phyloP scores from a whole-genome alignment of 257 asterid species.

The Thymus mandschuricus region DNA sequence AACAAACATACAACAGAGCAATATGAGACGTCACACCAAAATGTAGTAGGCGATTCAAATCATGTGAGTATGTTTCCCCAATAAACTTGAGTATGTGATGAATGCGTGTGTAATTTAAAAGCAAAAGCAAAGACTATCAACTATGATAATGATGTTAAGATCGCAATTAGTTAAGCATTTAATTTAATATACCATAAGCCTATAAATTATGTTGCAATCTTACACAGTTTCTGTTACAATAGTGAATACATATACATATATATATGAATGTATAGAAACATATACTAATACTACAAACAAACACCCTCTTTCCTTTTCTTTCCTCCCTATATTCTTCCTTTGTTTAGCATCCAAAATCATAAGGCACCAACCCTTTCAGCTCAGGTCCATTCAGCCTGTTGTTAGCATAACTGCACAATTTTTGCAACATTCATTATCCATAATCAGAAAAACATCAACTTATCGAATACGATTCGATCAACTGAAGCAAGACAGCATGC shows the following conservation, averaged over 20 bases:
- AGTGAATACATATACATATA: conserved; percentile 1
- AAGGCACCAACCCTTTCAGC: conserved; percentile 80
- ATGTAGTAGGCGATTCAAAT: too few relatives aligned
- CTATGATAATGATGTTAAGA: too few relatives aligned
- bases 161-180: too few relatives aligned
- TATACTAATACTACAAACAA: not conserved
- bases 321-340: not conserved
- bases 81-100: too few relatives aligned
- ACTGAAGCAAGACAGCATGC: not conserved
- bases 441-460: not conserved
- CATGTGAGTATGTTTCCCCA: too few relatives aligned
- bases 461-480: not conserved
- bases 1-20: too few relatives aligned
- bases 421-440: not conserved
- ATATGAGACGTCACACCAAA: too few relatives aligned
- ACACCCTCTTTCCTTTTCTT: not conserved
- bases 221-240: conserved; percentile 16
- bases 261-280: conserved; percentile 7
- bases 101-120: too few relatives aligned
- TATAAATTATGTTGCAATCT: too few relatives aligned
- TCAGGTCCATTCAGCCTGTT: conserved; percentile 84
- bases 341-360: conserved; percentile 85
- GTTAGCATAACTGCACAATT: conserved; percentile 60
- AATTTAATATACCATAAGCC: too few relatives aligned
- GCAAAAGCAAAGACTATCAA: too few relatives aligned